Conservation (phyloP, 1,284 basidiomycete species). For the Austroboletus novae-zelandiae region DNA sequence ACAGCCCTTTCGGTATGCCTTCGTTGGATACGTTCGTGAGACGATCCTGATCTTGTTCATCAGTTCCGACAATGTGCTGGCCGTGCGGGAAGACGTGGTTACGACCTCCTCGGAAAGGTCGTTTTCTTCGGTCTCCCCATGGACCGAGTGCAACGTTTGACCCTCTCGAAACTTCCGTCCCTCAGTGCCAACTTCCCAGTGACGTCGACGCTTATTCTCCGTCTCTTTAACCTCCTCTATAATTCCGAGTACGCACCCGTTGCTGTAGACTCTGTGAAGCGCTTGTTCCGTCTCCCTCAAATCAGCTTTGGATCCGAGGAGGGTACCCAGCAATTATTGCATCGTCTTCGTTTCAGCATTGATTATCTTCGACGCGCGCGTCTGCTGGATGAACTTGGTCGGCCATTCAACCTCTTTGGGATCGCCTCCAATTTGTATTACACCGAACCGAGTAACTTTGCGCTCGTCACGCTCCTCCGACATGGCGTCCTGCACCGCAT, state of each 20-base stretch:
- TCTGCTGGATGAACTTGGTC: slow-evolving; percentile 51
- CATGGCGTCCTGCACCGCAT: slow-evolving; percentile 58
- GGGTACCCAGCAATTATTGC: slow-evolving; percentile 54
- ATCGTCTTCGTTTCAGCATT: slow-evolving; percentile 68
- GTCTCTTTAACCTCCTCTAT: slow-evolving; percentile 61
- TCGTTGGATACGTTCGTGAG: not conserved
- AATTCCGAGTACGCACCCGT: slow-evolving; percentile 52
- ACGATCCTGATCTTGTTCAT: not conserved
- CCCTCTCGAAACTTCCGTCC: slow-evolving; percentile 61
- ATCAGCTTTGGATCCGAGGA: slow-evolving; percentile 54
- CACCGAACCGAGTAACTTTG: slow-evolving; percentile 68
- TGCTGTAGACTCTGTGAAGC: slow-evolving; percentile 49
- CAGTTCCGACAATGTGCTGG: slow-evolving; percentile 73
- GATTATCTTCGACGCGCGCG: slow-evolving; percentile 62
- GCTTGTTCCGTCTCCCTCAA: slow-evolving; percentile 54
- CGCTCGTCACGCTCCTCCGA: slow-evolving; percentile 55
- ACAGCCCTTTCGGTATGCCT: slow-evolving; percentile 58
- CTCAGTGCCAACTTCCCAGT: slow-evolving; percentile 64
- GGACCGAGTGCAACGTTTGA: slow-evolving; percentile 59
- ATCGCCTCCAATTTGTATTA: slow-evolving; percentile 61
- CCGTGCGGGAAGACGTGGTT: slow-evolving; percentile 67
- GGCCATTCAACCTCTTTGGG: slow-evolving; percentile 57
- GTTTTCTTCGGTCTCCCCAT: slow-evolving; percentile 67
- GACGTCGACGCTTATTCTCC: slow-evolving; percentile 60
- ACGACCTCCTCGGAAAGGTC: slow-evolving; percentile 66